phyloP scores from a whole-genome alignment of 1,284 basidiomycete genomes.

The Cerrena zonata region DNA sequence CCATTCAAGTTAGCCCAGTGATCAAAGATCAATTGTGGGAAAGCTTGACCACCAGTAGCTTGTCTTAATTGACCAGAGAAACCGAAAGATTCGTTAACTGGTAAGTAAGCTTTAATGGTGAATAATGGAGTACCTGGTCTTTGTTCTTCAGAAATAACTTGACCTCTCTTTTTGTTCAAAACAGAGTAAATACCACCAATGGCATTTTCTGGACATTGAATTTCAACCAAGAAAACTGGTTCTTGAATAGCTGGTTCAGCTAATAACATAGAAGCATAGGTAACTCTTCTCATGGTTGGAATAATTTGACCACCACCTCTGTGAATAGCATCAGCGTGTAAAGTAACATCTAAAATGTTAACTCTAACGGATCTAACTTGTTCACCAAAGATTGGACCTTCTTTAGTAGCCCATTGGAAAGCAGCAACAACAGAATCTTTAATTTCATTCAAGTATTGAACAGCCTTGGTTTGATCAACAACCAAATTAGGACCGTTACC shows the following conservation, averaged over 20 bases:
- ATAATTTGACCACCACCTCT: slow-evolving; percentile 99
- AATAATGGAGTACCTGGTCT: slow-evolving; percentile 98
- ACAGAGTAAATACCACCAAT: slow-evolving; percentile 97
- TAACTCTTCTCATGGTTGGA: slow-evolving; percentile 91
- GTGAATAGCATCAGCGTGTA: slow-evolving; percentile 98
- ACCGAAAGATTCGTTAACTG: slow-evolving; percentile 96
- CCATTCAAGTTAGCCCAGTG: slow-evolving; percentile 86
- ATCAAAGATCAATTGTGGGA: slow-evolving; percentile 95
- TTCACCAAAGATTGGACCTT: slow-evolving; percentile 95
- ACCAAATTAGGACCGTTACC: slow-evolving; percentile 95
- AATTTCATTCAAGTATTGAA: slow-evolving; percentile 97
- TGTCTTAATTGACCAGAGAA: slow-evolving; percentile 96
- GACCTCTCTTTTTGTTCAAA: slow-evolving; percentile 96
- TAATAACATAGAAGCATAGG: slow-evolving; percentile 92
- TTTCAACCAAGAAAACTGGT: slow-evolving; percentile 94
- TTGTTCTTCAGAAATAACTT: slow-evolving; percentile 98
- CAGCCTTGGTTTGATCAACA: slow-evolving; percentile 98
- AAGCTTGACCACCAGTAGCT: slow-evolving; percentile 93
- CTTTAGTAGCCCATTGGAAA: slow-evolving; percentile 99
- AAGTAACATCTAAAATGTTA: slow-evolving; percentile 94
- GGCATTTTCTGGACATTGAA: slow-evolving; percentile 95
- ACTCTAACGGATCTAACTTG: slow-evolving; percentile 97
- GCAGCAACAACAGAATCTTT: slow-evolving; percentile 99
- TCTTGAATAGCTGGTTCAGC: slow-evolving; percentile 91
- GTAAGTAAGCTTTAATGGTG: slow-evolving; percentile 98